Conservation (phyloP, 768 basidiomycete genomes). For the Mycena amicta region DNA sequence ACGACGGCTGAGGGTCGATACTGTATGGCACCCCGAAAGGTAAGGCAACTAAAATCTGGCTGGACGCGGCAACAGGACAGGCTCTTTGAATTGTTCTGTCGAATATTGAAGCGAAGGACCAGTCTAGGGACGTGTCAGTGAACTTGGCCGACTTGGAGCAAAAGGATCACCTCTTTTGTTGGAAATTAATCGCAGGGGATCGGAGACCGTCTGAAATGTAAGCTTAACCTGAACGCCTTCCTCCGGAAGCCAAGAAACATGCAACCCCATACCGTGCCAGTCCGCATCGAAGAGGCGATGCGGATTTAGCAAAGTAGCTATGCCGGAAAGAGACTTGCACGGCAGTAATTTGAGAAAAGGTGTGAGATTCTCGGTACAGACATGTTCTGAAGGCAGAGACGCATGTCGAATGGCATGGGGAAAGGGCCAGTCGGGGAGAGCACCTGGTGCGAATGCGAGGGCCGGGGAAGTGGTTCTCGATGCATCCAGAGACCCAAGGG, state of each 20-base stretch:
- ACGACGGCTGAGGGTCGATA: conserved; percentile 55
- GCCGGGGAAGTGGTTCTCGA: conserved; percentile 72
- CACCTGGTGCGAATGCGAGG: conserved; percentile 63
- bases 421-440: conserved; percentile 47
- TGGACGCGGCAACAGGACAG: conserved; percentile 73
- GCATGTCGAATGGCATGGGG: conserved; percentile 72
- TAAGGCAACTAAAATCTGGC: conserved; percentile 52
- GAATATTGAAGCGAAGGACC: conserved; percentile 72
- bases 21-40: conserved; percentile 45
- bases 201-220: conserved; percentile 74
- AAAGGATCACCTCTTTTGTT: conserved; percentile 54
- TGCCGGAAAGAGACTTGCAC: conserved; percentile 86
- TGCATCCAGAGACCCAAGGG: conserved; percentile 76
- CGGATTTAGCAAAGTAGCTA: conserved; percentile 81
- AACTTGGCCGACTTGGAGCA: background rate
- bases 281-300: conserved; percentile 87
- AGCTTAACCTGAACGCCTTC: conserved; percentile 66
- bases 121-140: conserved; percentile 49
- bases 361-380: conserved; percentile 98
- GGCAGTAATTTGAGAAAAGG: conserved; percentile 95
- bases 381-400: conserved; percentile 76
- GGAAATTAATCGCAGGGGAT: conserved; percentile 64
- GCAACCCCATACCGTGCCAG: conserved; percentile 87
- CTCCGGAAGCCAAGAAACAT: conserved; percentile 64
- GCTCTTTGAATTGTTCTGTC: conserved; percentile 60